Base-by-base conservation (phyloP, 768 basidiomycete species). In the Holtermannia corniformis region DNA sequence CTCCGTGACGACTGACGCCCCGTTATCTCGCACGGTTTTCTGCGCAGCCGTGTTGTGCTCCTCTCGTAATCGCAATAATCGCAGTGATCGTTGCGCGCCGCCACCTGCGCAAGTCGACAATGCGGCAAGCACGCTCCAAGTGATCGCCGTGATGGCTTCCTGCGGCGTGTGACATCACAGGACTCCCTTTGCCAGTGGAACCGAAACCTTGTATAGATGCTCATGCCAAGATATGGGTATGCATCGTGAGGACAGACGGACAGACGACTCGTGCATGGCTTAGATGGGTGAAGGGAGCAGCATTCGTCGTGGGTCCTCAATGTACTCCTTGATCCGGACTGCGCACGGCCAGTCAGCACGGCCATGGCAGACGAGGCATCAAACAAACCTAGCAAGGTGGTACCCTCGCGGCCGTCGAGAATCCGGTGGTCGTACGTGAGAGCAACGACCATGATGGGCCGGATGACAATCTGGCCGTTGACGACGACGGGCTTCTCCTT, bases 251-350 rank as follows among this genome's bases (percentile, higher is more conserved):
- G 16, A 16, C 10, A 37, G 16, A 37, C 16, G 32, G 10, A 37
- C 16, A 7, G 32, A 37, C 32, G 7, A 16, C 16, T 7, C 32
- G 32, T 16, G 32, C 16, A 37, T 16, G 16, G 32, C 23, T 32
- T 49, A 60, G 32, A 68, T 47, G 41, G 66, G 66, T 26, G 66
- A 68, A 49, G 66, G 66, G 41, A 68, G 57, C 23, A 72, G 53
- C 87, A 92, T 92, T 78, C 85, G 86, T 59, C 84, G 77, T n/a
- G 90, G 88, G 75, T 93, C 89, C 73, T 96, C 89, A 54, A 95
- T 79, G 73, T 92, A 91, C 72, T 95, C 86, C 71, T 87, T 87
- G 73, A 96, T 80, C 76, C 83, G 84, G 64, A 93, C 90, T 88
- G 59, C 26, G 22, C 26, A 22, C 13, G 10, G n/a, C n/a, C 3